phyloP scores from a whole-genome alignment of 345 rosid genomes.

The Streptanthus diversifolius region DNA sequence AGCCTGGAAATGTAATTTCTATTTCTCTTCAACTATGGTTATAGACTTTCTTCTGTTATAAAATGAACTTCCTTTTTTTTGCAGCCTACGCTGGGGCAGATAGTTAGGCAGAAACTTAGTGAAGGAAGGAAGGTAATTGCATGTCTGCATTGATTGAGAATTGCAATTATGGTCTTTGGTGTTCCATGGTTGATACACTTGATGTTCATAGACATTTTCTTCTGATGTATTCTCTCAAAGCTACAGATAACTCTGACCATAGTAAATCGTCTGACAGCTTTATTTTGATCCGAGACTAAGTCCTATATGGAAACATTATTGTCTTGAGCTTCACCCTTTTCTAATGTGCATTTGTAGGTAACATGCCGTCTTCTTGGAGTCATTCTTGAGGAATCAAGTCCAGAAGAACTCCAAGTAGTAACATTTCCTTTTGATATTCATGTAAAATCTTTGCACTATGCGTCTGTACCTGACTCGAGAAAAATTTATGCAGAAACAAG shows the following conservation, averaged over 20 bases:
- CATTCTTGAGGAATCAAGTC: constrained; percentile 79
- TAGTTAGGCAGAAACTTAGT: constrained; percentile 81
- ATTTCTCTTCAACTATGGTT: not conserved
- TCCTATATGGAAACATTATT: not conserved
- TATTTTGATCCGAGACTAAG: not conserved
- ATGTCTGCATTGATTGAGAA: not conserved
- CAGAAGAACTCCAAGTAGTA: constrained; percentile 80
- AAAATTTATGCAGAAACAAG: constrained; percentile 61
- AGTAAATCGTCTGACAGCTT: not conserved
- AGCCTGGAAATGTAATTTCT: constrained; percentile 62
- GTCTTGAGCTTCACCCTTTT: not conserved
- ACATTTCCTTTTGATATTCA: constrained; percentile 1
- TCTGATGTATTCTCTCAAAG: not conserved
- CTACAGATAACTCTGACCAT: not conserved
- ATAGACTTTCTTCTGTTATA: not conserved
- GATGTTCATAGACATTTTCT: not conserved
- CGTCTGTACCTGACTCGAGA: not conserved
- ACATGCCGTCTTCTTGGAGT: constrained; percentile 93
- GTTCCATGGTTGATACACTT: not conserved
- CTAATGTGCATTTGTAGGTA: constrained; percentile 45
- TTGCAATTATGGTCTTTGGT: not conserved
- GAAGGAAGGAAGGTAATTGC: constrained; percentile 81
- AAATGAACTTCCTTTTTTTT: constrained; percentile 18
- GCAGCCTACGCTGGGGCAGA: constrained; percentile 79
- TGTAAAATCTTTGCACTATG: not conserved